Percentiles rank a stretch among this genome's conserved stretches.
Conservation (phyloP, 1,284 basidiomycete species). For the Pseudozyma sp. region DNA sequence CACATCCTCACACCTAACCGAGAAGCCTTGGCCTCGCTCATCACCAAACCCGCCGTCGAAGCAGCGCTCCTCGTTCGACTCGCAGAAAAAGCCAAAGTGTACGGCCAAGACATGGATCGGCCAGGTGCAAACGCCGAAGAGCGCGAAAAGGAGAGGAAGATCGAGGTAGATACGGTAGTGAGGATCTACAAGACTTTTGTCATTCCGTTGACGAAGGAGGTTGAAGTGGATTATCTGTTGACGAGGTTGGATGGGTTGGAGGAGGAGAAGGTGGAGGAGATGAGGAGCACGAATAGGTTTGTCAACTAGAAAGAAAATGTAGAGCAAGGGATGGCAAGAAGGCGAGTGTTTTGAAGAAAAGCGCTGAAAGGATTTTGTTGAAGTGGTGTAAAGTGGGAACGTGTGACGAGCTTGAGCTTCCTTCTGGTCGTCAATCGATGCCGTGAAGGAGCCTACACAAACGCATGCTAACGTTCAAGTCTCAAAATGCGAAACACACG, state of each 20-base stretch:
- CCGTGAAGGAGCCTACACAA: no score
- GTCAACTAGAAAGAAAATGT: slow-evolving; percentile 20
- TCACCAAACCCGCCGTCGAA: slow-evolving; percentile 97
- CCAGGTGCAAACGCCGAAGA: slow-evolving; percentile 34
- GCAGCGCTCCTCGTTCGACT: slow-evolving; percentile 85
- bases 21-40: slow-evolving; percentile 78
- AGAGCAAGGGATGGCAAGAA: no score
- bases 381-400: no score
- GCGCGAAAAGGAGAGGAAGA: slow-evolving; percentile 73
- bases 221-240: slow-evolving; percentile 76
- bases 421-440: no score
- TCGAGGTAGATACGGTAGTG: slow-evolving; percentile 92
- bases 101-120: slow-evolving; percentile 85
- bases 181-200: slow-evolving; percentile 93
- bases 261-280: slow-evolving; percentile 19
- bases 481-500: no score
- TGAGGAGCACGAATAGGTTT: slow-evolving; percentile 33
- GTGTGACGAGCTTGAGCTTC: no score
- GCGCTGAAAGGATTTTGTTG: background rate
- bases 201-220: slow-evolving; percentile 96
- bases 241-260: slow-evolving; percentile 38
- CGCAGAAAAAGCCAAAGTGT: slow-evolving; percentile 89
- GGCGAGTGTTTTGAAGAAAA: background rate
- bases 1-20: slow-evolving; percentile 86
- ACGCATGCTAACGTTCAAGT: no score